Conservation (phyloP, 2,329 filamentous ascomycete species). For the Clonostachys solani region DNA sequence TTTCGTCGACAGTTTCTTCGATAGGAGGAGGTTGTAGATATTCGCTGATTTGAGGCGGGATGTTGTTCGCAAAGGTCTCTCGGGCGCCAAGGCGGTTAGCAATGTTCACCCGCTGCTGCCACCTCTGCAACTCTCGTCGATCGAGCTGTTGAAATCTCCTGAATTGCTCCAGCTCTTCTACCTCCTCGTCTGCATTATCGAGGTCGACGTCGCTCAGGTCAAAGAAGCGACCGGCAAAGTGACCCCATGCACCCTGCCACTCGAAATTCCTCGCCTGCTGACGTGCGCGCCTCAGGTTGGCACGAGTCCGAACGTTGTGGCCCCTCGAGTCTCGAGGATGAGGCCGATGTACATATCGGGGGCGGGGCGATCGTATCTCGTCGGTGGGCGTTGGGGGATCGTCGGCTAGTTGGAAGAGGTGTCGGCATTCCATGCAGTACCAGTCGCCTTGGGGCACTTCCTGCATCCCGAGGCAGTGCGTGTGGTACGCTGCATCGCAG, state of each 20-base stretch:
- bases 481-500: slow-evolving; percentile 87
- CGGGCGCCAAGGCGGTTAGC: slow-evolving; percentile 74
- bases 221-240: slow-evolving; percentile 56
- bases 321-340: slow-evolving; percentile 23
- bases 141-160: slow-evolving; percentile 49
- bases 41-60: slow-evolving; percentile 54
- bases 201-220: slow-evolving; percentile 46
- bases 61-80: slow-evolving; percentile 64
- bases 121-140: slow-evolving; percentile 62
- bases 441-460: slow-evolving; percentile 72
- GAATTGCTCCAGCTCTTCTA: slow-evolving; percentile 65
- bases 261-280: slow-evolving; percentile 69
- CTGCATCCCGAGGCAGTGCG: slow-evolving; percentile 83
- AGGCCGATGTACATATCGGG: slow-evolving; percentile 22
- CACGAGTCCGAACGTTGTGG: slow-evolving; percentile 46
- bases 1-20: slow-evolving; percentile 73
- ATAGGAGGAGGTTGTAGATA: slow-evolving; percentile 56
- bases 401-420: slow-evolving; percentile 33
- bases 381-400: slow-evolving; percentile 6
- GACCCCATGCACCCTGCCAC: slow-evolving; percentile 84
- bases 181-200: slow-evolving; percentile 46
- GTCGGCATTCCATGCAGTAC: slow-evolving; percentile 84
- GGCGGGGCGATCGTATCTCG: neutral
- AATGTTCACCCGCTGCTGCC: slow-evolving; percentile 80
- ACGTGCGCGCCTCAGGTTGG: slow-evolving; percentile 50